Evolutionary conservation across 768 basidiomycete genomes (phyloP).

Genomic region (Psilocybe cyanescens): DNA sequence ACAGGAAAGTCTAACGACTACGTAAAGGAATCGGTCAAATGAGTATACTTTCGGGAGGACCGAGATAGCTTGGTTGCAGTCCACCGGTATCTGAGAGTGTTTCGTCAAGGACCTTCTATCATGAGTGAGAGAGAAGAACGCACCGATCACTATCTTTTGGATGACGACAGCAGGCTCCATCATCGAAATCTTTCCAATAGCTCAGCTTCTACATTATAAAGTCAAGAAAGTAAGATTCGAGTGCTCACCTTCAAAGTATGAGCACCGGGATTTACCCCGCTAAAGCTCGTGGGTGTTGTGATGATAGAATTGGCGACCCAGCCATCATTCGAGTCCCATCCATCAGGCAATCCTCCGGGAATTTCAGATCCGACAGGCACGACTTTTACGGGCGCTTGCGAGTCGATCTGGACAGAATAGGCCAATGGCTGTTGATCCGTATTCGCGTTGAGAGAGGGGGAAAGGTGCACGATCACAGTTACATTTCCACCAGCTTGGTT

Average conservation of each 20-base stretch:
- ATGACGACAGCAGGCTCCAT: conserved; percentile 63
- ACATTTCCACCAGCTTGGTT: conserved; percentile 44
- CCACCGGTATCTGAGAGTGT: conserved; percentile 56
- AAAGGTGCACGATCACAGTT: conserved; percentile 49
- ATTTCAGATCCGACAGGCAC: conserved; percentile 50
- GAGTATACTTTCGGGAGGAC: conserved; percentile 61
- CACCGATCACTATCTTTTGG: conserved; percentile 65
- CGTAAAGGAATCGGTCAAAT: conserved; percentile 13
- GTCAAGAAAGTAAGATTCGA: not conserved
- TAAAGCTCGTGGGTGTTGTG: conserved; percentile 40
- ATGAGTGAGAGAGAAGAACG: conserved; percentile 11
- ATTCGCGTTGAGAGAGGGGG: conserved; percentile 57
- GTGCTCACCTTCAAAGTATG: conserved; percentile 60
- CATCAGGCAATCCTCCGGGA: conserved; percentile 48
- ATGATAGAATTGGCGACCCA: conserved; percentile 60
- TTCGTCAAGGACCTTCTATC: not conserved
- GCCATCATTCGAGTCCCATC: conserved; percentile 51
- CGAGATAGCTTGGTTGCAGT: conserved; percentile 58
- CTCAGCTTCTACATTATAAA: not conserved
- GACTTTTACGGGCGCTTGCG: conserved; percentile 39
- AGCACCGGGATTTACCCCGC: conserved; percentile 47
- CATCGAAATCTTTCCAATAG: conserved; percentile 46
- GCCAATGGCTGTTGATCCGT: conserved; percentile 52
- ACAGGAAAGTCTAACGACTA: too few relatives aligned
- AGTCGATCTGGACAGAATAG: conserved; percentile 56